A percentile compares a stretch with the other conserved stretches of the same genome.
Conservation (phyloP, 2,329 filamentous ascomycete species). For the Blumeria graminis region DNA sequence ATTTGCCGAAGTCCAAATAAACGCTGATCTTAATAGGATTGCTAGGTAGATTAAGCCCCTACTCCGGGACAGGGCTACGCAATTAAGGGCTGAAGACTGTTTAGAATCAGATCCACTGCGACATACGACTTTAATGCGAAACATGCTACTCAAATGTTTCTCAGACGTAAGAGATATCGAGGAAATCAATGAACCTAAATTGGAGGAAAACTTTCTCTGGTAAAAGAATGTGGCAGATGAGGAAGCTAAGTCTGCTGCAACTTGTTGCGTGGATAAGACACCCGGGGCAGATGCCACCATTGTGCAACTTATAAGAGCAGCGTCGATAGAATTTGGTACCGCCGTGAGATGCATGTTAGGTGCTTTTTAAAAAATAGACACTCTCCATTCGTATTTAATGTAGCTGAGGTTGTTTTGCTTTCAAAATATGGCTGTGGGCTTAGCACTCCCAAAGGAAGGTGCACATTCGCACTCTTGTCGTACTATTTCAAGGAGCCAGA, state of each 20-base stretch:
- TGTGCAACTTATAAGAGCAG: not conserved
- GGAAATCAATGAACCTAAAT: too few species aligned
- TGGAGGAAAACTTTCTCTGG: not conserved
- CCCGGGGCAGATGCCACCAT: not conserved
- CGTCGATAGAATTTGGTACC: not conserved
- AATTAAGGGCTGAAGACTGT: not conserved
- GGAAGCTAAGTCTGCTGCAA: not conserved
- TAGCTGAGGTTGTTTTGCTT: too few species aligned
- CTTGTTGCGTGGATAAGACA: not conserved
- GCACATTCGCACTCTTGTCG: too few species aligned
- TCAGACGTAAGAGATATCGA: not conserved
- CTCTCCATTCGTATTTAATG: too few species aligned
- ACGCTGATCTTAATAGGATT: not conserved
- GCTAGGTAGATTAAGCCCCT: not conserved
- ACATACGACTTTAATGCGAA: not conserved
- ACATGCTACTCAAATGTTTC: not conserved
- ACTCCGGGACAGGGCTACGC: not conserved
- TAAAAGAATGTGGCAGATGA: not conserved
- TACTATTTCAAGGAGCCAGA: not conserved
- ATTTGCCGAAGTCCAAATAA: not conserved
- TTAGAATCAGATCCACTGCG: not conserved
- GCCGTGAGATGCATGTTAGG: too few species aligned
- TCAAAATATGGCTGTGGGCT: too few species aligned
- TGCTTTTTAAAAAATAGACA: too few species aligned
- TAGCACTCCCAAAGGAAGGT: too few species aligned